phyloP scores from a whole-genome alignment of 169 alveolate genomes.

The Cryptosporidium baileyi region DNA sequence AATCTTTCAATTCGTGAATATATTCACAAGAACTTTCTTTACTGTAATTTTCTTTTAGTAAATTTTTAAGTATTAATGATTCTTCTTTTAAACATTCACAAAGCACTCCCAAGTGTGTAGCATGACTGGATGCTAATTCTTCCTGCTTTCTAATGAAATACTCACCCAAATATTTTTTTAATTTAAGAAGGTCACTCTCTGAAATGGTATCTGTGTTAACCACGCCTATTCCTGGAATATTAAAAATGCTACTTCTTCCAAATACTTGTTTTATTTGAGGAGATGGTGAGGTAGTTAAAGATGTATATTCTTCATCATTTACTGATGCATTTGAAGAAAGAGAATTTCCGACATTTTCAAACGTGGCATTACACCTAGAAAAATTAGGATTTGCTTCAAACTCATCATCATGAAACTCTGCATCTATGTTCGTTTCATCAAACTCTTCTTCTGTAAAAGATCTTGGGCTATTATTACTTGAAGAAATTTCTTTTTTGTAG shows the following conservation, averaged over 20 bases:
- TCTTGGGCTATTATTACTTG: slow-evolving; percentile 55
- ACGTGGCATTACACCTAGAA: not conserved
- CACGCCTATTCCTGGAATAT: slow-evolving; percentile 65
- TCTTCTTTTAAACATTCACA: slow-evolving; percentile 67
- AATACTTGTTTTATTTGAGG: slow-evolving; percentile 41
- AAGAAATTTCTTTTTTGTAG: slow-evolving; percentile 16
- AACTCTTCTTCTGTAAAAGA: slow-evolving; percentile 54
- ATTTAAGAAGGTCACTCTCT: slow-evolving; percentile 1
- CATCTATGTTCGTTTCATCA: slow-evolving; percentile 34
- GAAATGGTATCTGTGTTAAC: slow-evolving; percentile 37
- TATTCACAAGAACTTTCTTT: slow-evolving; percentile 19
- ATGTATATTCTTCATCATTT: not conserved
- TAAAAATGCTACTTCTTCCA: slow-evolving; percentile 41
- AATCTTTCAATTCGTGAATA: slow-evolving; percentile 19
- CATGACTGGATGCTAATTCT: slow-evolving; percentile 59
- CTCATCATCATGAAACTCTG: slow-evolving; percentile 32
- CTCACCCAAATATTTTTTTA: slow-evolving; percentile 44
- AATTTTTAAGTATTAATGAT: slow-evolving; percentile 26
- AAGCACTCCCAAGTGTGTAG: slow-evolving; percentile 36
- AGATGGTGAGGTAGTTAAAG: not conserved
- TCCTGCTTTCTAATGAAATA: slow-evolving; percentile 41
- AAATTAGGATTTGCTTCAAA: not conserved
- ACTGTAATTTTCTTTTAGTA: slow-evolving; percentile 16
- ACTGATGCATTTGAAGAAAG: not conserved
- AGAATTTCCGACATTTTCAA: not conserved